Conservation (phyloP, 352 stramenopile genomes). For the Phytopythium mirpurense region DNA sequence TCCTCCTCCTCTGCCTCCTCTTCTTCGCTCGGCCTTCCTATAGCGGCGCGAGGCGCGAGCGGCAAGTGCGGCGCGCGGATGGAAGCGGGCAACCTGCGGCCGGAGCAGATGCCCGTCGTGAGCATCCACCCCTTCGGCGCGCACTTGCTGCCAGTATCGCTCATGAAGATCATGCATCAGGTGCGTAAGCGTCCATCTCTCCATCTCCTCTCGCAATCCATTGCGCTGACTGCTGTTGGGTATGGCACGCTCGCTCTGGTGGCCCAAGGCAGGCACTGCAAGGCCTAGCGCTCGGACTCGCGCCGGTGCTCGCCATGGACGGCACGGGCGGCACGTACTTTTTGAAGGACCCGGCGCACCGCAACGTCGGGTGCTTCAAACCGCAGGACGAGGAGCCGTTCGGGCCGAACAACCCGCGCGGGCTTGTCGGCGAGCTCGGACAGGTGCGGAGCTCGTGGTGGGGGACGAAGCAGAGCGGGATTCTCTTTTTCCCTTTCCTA, state of each 20-base stretch:
- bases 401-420: slow-evolving; percentile 95
- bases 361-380: slow-evolving; percentile 97
- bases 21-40: too few species aligned
- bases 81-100: slow-evolving; percentile 26
- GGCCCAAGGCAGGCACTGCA: slow-evolving; percentile 58
- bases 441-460: slow-evolving; percentile 46
- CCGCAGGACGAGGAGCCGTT: slow-evolving; percentile 98
- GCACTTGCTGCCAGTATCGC: slow-evolving; percentile 61
- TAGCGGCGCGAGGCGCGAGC: background rate
- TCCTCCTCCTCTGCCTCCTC: too few species aligned
- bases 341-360: slow-evolving; percentile 91
- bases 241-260: too few species aligned
- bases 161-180: slow-evolving; percentile 85
- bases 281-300: slow-evolving; percentile 88
- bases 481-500: too few species aligned
- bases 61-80: slow-evolving; percentile 11
- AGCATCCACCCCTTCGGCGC: slow-evolving; percentile 79
- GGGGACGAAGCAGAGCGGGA: too few species aligned
- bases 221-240: background rate
- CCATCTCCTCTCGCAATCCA: too few species aligned
- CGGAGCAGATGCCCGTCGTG: slow-evolving; percentile 53
- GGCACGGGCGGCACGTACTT: slow-evolving; percentile 98
- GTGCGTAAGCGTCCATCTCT: too few species aligned
- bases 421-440: slow-evolving; percentile 80
- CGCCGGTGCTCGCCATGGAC: slow-evolving; percentile 92